phyloP scores from a whole-genome alignment of 176 grass and related monocot species.

The Rhynchospora pubera region DNA sequence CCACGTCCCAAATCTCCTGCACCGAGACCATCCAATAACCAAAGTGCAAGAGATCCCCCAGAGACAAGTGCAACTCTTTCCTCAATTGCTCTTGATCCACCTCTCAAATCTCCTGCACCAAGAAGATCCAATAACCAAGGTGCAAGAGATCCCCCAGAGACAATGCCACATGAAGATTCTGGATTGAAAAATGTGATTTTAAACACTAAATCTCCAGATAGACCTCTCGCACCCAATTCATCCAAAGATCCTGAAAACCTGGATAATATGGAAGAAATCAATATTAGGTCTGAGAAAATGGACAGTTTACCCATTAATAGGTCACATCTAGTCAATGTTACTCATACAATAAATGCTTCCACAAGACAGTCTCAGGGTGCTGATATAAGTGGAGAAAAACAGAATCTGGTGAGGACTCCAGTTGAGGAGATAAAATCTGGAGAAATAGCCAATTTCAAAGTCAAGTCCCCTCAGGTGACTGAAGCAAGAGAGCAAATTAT shows the following conservation, averaged over 20 bases:
- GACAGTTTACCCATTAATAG: conserved; percentile 4
- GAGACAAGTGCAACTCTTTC: too few species aligned
- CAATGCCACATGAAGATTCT: too few species aligned
- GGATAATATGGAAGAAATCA: not conserved
- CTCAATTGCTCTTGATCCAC: conserved; percentile 28
- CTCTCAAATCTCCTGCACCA: conserved; percentile 10
- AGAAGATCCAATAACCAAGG: not conserved
- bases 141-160: not conserved
- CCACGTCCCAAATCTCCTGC: too few species aligned
- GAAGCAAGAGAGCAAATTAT: not conserved
- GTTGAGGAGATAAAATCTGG: not conserved
- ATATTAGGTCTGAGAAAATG: conserved; percentile 3
- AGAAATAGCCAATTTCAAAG: not conserved
- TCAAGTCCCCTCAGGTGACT: not conserved
- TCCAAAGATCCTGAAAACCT: not conserved
- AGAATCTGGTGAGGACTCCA: not conserved
- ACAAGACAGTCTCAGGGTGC: not conserved
- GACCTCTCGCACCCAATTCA: not conserved
- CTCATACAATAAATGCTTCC: not conserved
- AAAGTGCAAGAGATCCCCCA: too few species aligned
- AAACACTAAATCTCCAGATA: not conserved
- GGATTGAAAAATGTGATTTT: not conserved
- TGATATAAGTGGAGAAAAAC: not conserved
- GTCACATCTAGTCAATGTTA: not conserved
- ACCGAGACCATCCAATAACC: too few species aligned